Conservation (phyloP, 1,284 basidiomycete species). For the Pyrrhoderma lamaoense region DNA sequence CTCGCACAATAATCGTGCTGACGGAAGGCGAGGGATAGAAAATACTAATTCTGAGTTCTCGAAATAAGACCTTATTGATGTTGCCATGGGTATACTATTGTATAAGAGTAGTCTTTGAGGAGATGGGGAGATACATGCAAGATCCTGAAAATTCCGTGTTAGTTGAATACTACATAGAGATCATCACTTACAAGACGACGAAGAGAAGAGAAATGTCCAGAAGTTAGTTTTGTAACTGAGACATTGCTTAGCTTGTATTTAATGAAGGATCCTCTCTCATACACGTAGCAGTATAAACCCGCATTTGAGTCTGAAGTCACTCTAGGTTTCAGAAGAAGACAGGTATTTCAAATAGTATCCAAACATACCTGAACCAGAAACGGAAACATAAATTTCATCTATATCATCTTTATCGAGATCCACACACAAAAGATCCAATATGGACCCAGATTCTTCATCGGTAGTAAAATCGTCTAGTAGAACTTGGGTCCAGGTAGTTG, state of each 20-base stretch:
- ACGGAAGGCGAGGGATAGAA: slow-evolving; percentile 12
- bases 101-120: slow-evolving; percentile 10
- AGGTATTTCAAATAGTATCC: neutral
- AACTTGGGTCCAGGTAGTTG: slow-evolving; percentile 10
- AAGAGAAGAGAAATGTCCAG: slow-evolving; percentile 7
- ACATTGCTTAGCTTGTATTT: slow-evolving; percentile 13
- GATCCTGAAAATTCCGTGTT: slow-evolving; percentile 6
- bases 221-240: slow-evolving; percentile 3
- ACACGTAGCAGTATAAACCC: slow-evolving; percentile 14
- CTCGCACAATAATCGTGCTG: slow-evolving; percentile 4
- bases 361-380: slow-evolving; percentile 7
- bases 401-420: slow-evolving; percentile 16
- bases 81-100: slow-evolving; percentile 10
- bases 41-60: slow-evolving; percentile 14
- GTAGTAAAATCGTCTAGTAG: slow-evolving; percentile 9
- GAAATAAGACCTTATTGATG: slow-evolving; percentile 12
- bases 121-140: slow-evolving; percentile 6
- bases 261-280: slow-evolving; percentile 1
- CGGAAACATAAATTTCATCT: slow-evolving; percentile 16
- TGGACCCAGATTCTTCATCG: neutral
- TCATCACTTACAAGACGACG: slow-evolving; percentile 5
- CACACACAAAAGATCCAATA: slow-evolving; percentile 12
- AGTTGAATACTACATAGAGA: neutral
- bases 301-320: slow-evolving; percentile 1
- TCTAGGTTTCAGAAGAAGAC: neutral